phyloP scores from a whole-genome alignment of 768 basidiomycete genomes.

The Cystofilobasidium bisporidii region DNA sequence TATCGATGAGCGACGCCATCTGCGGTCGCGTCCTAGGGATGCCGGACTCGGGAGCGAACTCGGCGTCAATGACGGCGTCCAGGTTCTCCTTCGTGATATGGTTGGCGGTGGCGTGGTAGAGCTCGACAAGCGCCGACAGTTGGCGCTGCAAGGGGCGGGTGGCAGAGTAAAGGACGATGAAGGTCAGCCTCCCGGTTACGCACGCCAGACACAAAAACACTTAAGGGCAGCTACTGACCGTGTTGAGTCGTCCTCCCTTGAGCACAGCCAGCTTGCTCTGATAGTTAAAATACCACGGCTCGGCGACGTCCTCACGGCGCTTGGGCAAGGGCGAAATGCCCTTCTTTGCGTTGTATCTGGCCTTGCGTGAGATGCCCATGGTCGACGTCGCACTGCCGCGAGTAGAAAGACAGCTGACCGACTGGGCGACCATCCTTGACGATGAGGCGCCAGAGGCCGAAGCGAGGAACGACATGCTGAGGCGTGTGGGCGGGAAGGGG shows the following conservation, averaged over 20 bases:
- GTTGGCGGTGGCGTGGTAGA: conserved; percentile 10
- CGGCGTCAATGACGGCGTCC: conserved; percentile 17
- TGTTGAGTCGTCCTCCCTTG: conserved; percentile 6
- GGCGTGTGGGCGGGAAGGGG: too few relatives aligned
- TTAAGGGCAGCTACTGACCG: conserved; percentile 2
- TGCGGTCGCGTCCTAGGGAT: conserved; percentile 9
- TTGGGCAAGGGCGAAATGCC: not conserved
- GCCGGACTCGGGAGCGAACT: conserved; percentile 6
- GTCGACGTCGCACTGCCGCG: conserved; percentile 2
- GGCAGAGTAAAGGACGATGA: not conserved
- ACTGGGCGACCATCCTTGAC: not conserved
- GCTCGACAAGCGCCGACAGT: conserved; percentile 2
- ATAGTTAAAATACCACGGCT: not conserved
- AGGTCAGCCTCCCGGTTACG: not conserved
- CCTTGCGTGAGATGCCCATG: conserved; percentile 19
- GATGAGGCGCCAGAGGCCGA: not conserved
- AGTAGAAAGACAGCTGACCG: not conserved
- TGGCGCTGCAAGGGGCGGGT: not conserved
- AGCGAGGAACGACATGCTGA: not conserved
- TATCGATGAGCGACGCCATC: conserved; percentile 25
- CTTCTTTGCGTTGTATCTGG: not conserved
- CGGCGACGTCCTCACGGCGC: not conserved
- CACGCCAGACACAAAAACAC: not conserved
- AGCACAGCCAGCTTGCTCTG: not conserved
- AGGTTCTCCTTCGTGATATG: conserved; percentile 21